phyloP scores from a whole-genome alignment of 345 rosid genomes.

The Hibiscus mutabilis region DNA sequence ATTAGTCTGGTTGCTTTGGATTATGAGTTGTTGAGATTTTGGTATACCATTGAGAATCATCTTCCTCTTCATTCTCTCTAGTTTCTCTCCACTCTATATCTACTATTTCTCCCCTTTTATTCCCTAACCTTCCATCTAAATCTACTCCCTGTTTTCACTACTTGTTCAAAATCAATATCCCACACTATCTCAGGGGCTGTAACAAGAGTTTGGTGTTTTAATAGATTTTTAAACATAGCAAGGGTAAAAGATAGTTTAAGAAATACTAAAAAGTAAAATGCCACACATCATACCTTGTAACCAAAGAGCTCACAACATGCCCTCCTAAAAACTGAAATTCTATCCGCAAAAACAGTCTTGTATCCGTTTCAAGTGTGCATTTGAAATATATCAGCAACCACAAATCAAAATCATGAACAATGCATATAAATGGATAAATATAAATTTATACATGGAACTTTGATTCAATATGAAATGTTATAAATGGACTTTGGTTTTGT shows the following conservation, averaged over 20 bases:
- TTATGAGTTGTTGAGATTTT: not conserved
- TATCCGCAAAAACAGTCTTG: slow-evolving; percentile 95
- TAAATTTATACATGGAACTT: too few species aligned
- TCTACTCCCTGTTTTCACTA: not conserved
- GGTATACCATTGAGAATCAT: too few species aligned
- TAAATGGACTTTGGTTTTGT: too few species aligned
- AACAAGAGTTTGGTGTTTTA: not conserved
- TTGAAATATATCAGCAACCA: slow-evolving; percentile 3
- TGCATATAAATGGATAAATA: too few species aligned
- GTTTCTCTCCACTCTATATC: not conserved
- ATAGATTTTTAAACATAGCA: not conserved
- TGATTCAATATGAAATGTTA: too few species aligned
- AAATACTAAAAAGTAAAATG: slow-evolving; percentile 3
- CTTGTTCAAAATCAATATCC: not conserved
- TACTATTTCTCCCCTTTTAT: not conserved
- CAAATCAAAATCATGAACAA: slow-evolving; percentile 8
- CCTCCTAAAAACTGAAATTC: slow-evolving; percentile 92
- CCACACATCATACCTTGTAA: slow-evolving; percentile 61
- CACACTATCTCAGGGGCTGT: not conserved
- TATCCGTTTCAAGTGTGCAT: slow-evolving; percentile 48
- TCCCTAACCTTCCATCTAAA: not conserved
- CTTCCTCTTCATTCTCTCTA: not conserved
- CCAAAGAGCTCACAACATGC: slow-evolving; percentile 99
- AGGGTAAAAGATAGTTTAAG: not conserved
- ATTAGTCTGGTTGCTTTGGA: not conserved